Evolutionary conservation across 2,329 filamentous ascomycete species (phyloP).

Genomic region (Botrytis tulipae): DNA sequence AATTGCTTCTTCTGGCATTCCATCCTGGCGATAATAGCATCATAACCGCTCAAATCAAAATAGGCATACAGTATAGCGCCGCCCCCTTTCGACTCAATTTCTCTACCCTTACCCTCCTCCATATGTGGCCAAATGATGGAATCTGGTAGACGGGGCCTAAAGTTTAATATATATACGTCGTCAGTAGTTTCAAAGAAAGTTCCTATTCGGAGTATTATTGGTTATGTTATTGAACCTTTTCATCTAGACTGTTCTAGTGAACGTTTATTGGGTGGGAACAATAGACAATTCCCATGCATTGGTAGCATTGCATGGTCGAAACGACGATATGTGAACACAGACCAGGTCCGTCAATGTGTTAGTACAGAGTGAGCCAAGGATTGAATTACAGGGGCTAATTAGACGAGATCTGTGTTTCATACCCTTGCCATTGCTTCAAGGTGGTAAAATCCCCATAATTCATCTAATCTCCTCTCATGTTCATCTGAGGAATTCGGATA

Average conservation of each 20-base stretch:
- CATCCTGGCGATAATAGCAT: neutral
- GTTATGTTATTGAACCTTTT: neutral
- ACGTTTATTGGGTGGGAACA: neutral
- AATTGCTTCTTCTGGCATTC: neutral
- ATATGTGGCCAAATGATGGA: neutral
- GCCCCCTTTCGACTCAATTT: neutral
- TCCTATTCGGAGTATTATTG: neutral
- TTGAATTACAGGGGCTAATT: neutral
- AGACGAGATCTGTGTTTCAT: constrained; percentile 7
- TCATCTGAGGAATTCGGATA: neutral
- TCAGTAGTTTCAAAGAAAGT: neutral
- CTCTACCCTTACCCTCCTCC: neutral
- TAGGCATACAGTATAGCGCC: neutral
- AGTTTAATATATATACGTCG: neutral
- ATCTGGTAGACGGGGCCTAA: neutral
- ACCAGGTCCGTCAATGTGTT: neutral
- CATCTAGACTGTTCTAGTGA: neutral
- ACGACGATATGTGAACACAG: neutral
- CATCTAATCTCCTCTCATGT: neutral
- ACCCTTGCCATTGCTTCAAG: neutral
- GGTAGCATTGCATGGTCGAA: neutral
- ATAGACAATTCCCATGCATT: neutral
- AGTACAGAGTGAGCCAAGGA: neutral
- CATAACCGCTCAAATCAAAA: neutral
- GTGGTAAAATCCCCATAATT: neutral